phyloP scores from a whole-genome alignment of 495 filamentous ascomycete genomes.

The Trichoderma orchidacearum region DNA sequence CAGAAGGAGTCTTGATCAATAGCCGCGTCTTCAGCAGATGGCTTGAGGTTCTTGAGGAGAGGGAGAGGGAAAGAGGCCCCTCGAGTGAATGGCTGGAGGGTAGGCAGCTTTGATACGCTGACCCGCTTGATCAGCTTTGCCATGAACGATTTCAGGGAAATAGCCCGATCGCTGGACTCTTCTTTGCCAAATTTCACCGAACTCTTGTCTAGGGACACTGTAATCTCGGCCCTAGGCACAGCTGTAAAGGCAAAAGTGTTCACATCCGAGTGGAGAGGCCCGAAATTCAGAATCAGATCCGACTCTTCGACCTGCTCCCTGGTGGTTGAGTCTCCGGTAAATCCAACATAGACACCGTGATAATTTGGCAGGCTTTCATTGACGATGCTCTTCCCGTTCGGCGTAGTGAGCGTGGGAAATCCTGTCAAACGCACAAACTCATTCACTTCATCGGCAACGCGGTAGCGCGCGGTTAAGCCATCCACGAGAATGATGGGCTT shows the following conservation, averaged over 20 bases:
- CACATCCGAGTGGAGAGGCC: conserved; percentile 16
- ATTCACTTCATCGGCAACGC: conserved; percentile 10
- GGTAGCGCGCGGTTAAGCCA: conserved; percentile 13
- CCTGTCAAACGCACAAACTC: conserved; percentile 16
- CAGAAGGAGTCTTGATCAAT: conserved; percentile 26
- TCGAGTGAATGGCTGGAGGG: background rate
- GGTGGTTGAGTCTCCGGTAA: conserved; percentile 9
- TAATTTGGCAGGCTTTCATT: conserved; percentile 16
- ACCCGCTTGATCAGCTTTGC: background rate
- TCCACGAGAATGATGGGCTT: conserved; percentile 20
- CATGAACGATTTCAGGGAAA: conserved; percentile 12
- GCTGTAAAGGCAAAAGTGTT: conserved; percentile 12
- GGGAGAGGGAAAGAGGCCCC: background rate
- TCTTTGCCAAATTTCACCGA: background rate
- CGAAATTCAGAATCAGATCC: conserved; percentile 23
- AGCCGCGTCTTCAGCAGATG: background rate
- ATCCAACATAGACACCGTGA: conserved; percentile 17
- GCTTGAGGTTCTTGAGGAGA: background rate
- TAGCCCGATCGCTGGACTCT: background rate
- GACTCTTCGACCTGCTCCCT: conserved; percentile 13
- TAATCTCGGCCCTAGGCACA: background rate
- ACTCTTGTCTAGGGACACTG: conserved; percentile 11
- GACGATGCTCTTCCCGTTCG: conserved; percentile 21
- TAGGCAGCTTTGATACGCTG: conserved; percentile 10
- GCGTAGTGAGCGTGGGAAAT: conserved; percentile 17